phyloP scores from a whole-genome alignment of 176 grass and related monocot genomes.

The Dendrocalamus sinicus region DNA sequence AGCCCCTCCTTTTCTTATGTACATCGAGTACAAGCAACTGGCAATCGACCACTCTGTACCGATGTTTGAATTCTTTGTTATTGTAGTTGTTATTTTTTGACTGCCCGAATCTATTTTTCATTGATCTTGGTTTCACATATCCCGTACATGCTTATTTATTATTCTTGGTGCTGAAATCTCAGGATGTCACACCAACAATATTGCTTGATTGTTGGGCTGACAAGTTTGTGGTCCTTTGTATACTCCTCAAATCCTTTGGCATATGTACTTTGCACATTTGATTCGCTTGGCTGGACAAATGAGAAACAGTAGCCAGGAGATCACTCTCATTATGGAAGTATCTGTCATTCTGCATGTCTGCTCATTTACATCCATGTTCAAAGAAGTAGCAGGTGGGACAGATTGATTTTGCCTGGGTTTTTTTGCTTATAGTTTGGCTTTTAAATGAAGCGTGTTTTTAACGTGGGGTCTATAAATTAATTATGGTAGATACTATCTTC shows the following conservation, averaged over 20 bases:
- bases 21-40: neutral
- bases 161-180: neutral
- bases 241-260: neutral
- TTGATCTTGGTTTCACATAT: neutral
- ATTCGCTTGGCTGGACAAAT: neutral
- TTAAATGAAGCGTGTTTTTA: no score
- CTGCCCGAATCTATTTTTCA: neutral
- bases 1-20: neutral
- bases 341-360: neutral
- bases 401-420: no score
- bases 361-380: neutral
- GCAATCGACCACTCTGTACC: constrained; percentile 1
- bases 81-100: neutral
- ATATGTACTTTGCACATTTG: neutral
- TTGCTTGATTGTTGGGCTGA: neutral
- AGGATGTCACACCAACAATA: neutral
- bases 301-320: neutral
- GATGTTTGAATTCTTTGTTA: neutral
- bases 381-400: no score
- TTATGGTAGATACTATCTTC: no score
- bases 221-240: neutral
- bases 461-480: no score
- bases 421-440: no score
- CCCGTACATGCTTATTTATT: neutral
- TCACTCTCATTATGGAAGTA: neutral